Percentiles rank a stretch among this genome's conserved stretches.
Conservation (phyloP, 2,329 filamentous ascomycete species). For the Claviceps purpurea region DNA sequence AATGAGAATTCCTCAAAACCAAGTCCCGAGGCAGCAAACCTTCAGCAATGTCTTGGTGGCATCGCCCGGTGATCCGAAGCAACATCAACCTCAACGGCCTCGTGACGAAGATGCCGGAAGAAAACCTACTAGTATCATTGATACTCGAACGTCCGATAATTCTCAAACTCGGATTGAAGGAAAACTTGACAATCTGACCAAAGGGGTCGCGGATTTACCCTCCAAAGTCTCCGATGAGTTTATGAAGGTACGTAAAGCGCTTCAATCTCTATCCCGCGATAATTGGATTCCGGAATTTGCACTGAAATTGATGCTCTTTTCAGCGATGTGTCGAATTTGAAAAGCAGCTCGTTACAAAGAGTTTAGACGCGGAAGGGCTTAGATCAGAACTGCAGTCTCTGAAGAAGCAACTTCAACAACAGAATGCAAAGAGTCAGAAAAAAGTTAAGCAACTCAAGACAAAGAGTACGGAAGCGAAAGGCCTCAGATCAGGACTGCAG, state of each 20-base stretch:
- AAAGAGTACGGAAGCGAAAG: neutral
- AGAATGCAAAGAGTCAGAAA: neutral
- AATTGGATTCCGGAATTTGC: neutral
- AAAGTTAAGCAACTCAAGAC: neutral
- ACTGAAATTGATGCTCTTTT: neutral
- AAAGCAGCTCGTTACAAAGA: neutral
- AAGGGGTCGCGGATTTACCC: neutral
- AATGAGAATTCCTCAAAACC: accelerated
- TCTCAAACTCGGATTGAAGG: no score
- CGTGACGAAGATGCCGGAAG: neutral
- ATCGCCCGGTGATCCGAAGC: neutral
- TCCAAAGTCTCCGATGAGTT: neutral
- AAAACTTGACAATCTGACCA: neutral
- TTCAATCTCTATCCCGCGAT: neutral
- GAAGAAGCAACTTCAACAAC: no score
- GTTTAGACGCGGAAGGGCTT: neutral
- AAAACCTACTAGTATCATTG: neutral
- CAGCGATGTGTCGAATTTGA: neutral
- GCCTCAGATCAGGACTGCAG: accelerated
- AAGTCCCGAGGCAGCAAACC: no score
- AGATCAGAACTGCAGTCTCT: neutral
- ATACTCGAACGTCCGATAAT: neutral
- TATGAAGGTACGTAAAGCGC: neutral
- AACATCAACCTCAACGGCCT: neutral
- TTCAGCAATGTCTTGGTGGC: no score